Base-by-base conservation (phyloP, 768 basidiomycete species). In the Russula sp. region DNA sequence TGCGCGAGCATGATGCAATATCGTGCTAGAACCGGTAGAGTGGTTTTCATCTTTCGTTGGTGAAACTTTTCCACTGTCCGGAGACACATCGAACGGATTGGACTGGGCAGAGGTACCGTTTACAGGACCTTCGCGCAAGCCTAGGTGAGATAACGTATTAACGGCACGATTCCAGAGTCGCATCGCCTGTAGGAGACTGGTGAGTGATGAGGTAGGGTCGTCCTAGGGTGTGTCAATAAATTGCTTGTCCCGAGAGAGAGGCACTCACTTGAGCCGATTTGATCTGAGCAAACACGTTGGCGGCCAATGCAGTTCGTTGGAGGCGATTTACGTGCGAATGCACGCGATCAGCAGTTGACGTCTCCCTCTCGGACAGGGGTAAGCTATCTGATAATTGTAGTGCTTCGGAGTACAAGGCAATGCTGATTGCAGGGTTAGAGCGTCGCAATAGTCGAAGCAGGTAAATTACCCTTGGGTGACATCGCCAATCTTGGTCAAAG, bases 91-190 rank as follows among this genome's bases (percentile, higher is more conserved):
- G 68, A 89, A 88, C 1, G 87, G 87, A 70, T 89, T 84, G 6
- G 74, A 71, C 7, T 79, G 77, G n/a, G 76, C 72, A 9, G 70
- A 64, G 32, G 71, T 58, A 52, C 73, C 68, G 45, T 67, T 63
- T 4, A 73, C 35, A 1, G 73, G 44, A 10, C 66, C 67, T 16
- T 70, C 66, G 1, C 74, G 71, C 18, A 81, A 80, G n/a, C 73
- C 76, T 5, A 91, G 76, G 35, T 89, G 84, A 6, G 82, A 73
- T 0, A 92, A 71, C 0, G 82, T 81, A 22, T 91, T 91, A 14
- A 85, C 74, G 4, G 92, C 91, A 32, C 89, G 84, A 70, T 89
- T 90, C 85, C 87, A 92, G 2, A 94, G 74, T 18, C 91, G 84
- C 55, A 93, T 77, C 0, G 88, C 83, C 66, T 89, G 88, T 13